These are phyloP conservation scores for Penicillium palitans DNA, from an alignment of 2,329 filamentous ascomycete genomes.

Conservation along the genomic window DNA sequence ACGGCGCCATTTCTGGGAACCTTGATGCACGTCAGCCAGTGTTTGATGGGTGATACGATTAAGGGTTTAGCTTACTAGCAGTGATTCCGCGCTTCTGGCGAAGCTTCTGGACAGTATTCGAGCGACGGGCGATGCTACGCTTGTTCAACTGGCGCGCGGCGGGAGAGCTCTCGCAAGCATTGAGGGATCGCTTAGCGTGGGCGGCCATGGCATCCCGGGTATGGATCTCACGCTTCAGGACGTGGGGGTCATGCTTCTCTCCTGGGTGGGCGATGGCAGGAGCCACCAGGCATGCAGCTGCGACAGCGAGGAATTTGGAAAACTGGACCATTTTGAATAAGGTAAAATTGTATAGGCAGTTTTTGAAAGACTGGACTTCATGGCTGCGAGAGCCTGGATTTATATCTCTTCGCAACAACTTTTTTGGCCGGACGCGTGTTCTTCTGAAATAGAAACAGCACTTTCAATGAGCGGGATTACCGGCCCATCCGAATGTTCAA, in stretches of 20 bases:
- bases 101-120: constrained; percentile 28
- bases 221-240: constrained; percentile 32
- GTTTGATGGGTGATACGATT: fast-evolving
- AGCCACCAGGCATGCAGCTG: constrained; percentile 29
- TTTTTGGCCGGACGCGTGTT: too few relatives aligned
- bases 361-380: not conserved
- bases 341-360: not conserved
- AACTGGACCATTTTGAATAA: constrained; percentile 22
- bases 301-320: constrained; percentile 33
- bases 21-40: constrained; percentile 7
- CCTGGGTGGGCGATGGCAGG: constrained; percentile 33
- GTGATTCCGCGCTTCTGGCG: constrained; percentile 31
- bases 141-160: constrained; percentile 28
- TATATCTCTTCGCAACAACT: not conserved
- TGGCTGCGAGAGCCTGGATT: not conserved
- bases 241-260: constrained; percentile 33
- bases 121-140: constrained; percentile 32
- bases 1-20: constrained; percentile 35
- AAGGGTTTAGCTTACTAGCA: constrained; percentile 18
- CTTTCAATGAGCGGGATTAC: not conserved
- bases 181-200: constrained; percentile 26
- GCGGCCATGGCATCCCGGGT: constrained; percentile 30
- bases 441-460: too few relatives aligned
- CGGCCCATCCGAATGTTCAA: not conserved
- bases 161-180: constrained; percentile 25